Base-by-base conservation (phyloP, 1,284 basidiomycete genomes). In the Porodaedalea pini region DNA sequence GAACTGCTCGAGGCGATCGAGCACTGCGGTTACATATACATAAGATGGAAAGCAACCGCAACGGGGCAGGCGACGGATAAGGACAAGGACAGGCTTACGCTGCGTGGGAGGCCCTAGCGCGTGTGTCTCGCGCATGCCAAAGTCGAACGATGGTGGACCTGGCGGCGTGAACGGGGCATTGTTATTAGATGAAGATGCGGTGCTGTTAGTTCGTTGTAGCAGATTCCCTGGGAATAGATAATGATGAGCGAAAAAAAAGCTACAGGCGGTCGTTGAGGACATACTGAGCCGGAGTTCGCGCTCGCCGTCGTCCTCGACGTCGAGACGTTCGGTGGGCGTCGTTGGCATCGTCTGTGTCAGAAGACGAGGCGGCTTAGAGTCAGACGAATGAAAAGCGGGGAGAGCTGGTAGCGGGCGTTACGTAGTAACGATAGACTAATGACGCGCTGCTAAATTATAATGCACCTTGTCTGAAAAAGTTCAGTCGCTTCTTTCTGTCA, bases 1-100 rank as follows among this genome's bases (percentile, higher is more conserved):
- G 44, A 67, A 67, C 3, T 59, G 54, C 34, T 66, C 60, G 10
- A 66, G 47, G 5, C 66, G 62, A 8, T 63, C 50, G 21, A 67
- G 56, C 37, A 67, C 66, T 67, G 47, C 15, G 17, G 29, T 5
- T 5, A 59, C n/a, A 41, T 52, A 29, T 40, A 44, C 44, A 50
- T 51, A 54, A 37, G 41, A 17, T 34, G 17, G 41, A 45, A 17
- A 49, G 44, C 45, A 58, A 19, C 27, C 10, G 47, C 13, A 49
- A 15, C 29, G 5, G 47, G 57, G 34, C 13, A 6, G 34, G 15
- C n/a, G 51, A 53, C 27, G 37, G 39, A 41, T 41, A 56, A n/a
- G 31, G 41, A n/a, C 19, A 21, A 34, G 36, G 19, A 17, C 19
- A 15, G 15, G 25, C 56, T 36, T 54, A 59, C 60, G 29, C 15